These are phyloP conservation scores for Neurospora sp. DNA, from an alignment of 495 filamentous ascomycete species.

Conservation along the genomic window DNA sequence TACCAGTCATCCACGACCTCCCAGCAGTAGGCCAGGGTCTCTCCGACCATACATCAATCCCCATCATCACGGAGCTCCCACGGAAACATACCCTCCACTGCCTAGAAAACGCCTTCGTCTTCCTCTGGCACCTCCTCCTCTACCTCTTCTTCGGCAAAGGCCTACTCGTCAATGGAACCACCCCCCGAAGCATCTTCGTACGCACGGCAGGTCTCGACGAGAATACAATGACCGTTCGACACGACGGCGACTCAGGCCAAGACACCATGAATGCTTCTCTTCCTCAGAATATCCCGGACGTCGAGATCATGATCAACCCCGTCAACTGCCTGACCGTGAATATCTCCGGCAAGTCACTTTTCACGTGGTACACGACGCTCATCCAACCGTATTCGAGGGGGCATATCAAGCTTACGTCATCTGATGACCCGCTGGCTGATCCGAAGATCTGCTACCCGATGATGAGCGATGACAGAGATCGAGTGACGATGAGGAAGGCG, in stretches of 20 bases:
- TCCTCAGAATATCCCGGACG: constrained; percentile 14
- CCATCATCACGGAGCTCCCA: constrained; percentile 16
- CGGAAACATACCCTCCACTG: constrained; percentile 14
- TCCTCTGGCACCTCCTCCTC: constrained; percentile 14
- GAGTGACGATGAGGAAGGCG: constrained; percentile 5
- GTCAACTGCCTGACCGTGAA: constrained; percentile 1
- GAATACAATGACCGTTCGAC: constrained; percentile 6
- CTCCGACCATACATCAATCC: constrained; percentile 12
- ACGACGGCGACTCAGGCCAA: not conserved
- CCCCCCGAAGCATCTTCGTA: constrained; percentile 9
- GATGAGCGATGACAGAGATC: constrained; percentile 13
- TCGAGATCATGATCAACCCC: constrained; percentile 20
- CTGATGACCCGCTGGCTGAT: constrained; percentile 17
- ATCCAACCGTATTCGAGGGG: constrained; percentile 29
- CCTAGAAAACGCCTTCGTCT: constrained; percentile 1
- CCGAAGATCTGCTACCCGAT: constrained; percentile 19
- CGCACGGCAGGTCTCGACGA: constrained; percentile 13
- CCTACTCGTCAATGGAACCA: constrained; percentile 6
- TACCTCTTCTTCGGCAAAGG: constrained; percentile 15
- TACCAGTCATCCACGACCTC: constrained; percentile 40
- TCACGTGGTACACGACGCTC: constrained; percentile 14
- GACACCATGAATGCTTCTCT: constrained; percentile 9
- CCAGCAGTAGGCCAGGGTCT: constrained; percentile 13
- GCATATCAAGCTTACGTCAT: constrained; percentile 22
- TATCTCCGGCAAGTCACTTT: constrained; percentile 2